A percentile compares a stretch with the other conserved stretches of the same genome.
phyloP scores from a whole-genome alignment of 2,329 filamentous ascomycete genomes.

The Aspergillus sergii region DNA sequence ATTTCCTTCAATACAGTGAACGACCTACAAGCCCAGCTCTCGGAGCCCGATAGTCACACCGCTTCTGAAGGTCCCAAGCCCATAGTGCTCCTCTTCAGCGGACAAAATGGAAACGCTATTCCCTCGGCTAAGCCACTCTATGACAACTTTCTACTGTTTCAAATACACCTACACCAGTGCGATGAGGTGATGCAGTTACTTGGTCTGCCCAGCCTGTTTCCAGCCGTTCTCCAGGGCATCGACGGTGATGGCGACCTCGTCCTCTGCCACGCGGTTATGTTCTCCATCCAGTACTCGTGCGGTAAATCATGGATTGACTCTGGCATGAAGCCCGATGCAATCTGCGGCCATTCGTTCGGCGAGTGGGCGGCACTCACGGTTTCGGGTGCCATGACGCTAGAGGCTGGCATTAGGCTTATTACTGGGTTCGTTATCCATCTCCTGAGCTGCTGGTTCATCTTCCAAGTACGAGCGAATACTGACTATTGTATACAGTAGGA shows the following conservation, averaged over 20 bases:
- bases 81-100: conserved; percentile 43
- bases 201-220: conserved; percentile 37
- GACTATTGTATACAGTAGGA: too few relatives aligned
- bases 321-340: conserved; percentile 33
- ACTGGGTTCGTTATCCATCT: neutral
- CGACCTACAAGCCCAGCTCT: too few relatives aligned
- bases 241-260: conserved; percentile 23
- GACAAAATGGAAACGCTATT: conserved; percentile 32
- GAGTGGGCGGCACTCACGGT: conserved; percentile 40
- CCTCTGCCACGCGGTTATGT: conserved; percentile 39
- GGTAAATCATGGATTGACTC: conserved; percentile 43
- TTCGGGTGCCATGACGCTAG: conserved; percentile 31
- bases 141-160: conserved; percentile 27
- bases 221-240: conserved; percentile 27
- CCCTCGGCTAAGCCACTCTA: conserved; percentile 29
- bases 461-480: too few relatives aligned
- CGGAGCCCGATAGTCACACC: too few relatives aligned
- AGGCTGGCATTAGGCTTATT: conserved; percentile 34
- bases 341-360: conserved; percentile 45
- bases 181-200: conserved; percentile 13
- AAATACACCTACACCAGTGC: conserved; percentile 32
- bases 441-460: too few relatives aligned
- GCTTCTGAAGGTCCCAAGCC: neutral
- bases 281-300: conserved; percentile 42
- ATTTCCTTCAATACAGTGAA: too few relatives aligned